These are phyloP conservation scores for Melaleuca alternifolia DNA, from an alignment of 345 rosid genomes.

Conservation along the genomic window DNA sequence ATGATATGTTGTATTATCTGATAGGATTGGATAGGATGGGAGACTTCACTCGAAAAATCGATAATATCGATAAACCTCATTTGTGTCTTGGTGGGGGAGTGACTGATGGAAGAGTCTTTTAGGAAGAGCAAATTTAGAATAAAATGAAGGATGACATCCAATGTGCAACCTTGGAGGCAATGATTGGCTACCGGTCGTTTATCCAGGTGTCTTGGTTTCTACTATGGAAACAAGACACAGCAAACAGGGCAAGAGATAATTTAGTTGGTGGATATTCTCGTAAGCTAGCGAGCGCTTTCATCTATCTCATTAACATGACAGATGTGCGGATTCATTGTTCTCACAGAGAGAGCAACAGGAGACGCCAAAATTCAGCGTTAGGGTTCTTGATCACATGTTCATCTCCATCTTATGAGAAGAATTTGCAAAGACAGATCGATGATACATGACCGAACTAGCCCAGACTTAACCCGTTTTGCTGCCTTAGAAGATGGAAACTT, in stretches of 20 bases:
- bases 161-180: neutral
- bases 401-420: neutral
- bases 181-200: neutral
- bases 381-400: neutral
- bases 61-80: neutral
- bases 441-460: neutral
- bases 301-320: neutral
- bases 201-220: neutral
- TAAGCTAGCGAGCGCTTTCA: neutral
- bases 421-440: neutral
- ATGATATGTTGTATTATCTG: neutral
- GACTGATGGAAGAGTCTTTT: neutral
- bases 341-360: neutral
- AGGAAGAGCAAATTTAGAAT: neutral
- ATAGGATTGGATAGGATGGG: neutral
- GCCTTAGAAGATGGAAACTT: neutral
- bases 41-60: neutral
- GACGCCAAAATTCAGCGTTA: neutral
- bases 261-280: neutral
- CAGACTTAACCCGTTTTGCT: neutral
- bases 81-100: neutral
- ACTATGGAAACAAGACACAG: neutral
- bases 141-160: neutral
- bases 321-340: neutral
- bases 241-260: neutral